Evolutionary conservation across 345 rosid species (phyloP).

Genomic region (Erodium maritimum): DNA sequence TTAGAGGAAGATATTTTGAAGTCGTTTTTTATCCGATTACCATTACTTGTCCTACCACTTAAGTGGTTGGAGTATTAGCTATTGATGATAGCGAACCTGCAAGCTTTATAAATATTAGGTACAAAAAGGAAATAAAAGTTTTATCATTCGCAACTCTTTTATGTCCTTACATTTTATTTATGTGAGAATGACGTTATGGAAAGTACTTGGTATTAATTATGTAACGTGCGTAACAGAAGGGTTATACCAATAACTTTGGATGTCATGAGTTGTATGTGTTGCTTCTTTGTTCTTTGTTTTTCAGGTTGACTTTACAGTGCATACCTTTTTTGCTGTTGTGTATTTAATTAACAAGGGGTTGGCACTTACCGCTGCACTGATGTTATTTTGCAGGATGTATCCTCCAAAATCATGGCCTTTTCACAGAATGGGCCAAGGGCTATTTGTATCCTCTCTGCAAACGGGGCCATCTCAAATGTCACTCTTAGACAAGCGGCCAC

Average conservation of each 20-base stretch:
- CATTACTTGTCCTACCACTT: background rate
- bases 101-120: background rate
- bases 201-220: background rate
- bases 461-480: slow-evolving; percentile 68
- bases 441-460: slow-evolving; percentile 58
- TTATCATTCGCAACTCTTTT: background rate
- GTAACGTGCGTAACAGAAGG: background rate
- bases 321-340: background rate
- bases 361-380: background rate
- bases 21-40: background rate
- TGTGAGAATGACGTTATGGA: background rate
- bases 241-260: background rate
- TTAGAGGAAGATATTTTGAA: background rate
- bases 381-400: slow-evolving; percentile 40
- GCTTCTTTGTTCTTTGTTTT: background rate
- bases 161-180: background rate
- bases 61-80: background rate
- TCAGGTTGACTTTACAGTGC: background rate
- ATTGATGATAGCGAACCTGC: background rate
- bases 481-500: slow-evolving; percentile 58
- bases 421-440: slow-evolving; percentile 59
- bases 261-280: background rate
- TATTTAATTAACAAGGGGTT: background rate
- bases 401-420: slow-evolving; percentile 53
- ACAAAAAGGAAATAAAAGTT: background rate